Evolutionary conservation across 768 basidiomycete genomes (phyloP), one percentile per base, ranked within the genome.

Genomic region (Suillus subluteus): DNA sequence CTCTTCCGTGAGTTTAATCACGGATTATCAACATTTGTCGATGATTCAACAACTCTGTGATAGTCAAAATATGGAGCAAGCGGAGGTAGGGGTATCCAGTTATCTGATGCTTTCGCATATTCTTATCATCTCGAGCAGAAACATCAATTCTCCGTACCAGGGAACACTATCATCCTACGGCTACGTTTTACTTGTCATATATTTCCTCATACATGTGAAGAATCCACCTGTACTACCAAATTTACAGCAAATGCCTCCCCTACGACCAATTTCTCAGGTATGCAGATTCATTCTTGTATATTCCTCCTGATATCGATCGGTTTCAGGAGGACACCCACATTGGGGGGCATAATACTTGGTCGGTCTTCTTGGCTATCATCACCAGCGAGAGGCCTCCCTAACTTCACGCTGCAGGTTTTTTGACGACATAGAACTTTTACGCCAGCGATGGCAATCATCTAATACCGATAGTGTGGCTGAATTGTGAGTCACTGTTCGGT

Each of bases 51-150:
- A 41, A 58, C 55, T 66, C 30, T 32, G 40, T 41, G 48, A 8
- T 71, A 99, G 96, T 99, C 74, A 99, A 99, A 84, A 95, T 99
- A 26, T 99, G 97, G 97, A 94, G 94, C 73, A 99, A 98, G 80
- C 87, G 95, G 79, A 87, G 96, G 92, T 92, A 65, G 44, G 64
- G 61, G 16, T 43, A 37, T 43, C 35, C 38, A 4, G 26, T 58
- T 46, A n/a, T 58, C n/a, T 21, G 7, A 3, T 35, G 12, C n/a
- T 55, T 54, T 32, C 40, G 40, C 63, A 64, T 38, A 67, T 62
- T 35, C 50, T 16, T 58, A 61, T 64, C 48, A 62, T 70, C 52
- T 38, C 32, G 40, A 55, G 2, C 72, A 94, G 93, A 80, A 96
- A 98, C 88, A 98, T 99, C 79, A 99, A 99, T 79, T 98, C 96